Evolutionary conservation across 106 monocot genomes (phyloP).

Genomic region (Acanthochlamys bracteata): DNA sequence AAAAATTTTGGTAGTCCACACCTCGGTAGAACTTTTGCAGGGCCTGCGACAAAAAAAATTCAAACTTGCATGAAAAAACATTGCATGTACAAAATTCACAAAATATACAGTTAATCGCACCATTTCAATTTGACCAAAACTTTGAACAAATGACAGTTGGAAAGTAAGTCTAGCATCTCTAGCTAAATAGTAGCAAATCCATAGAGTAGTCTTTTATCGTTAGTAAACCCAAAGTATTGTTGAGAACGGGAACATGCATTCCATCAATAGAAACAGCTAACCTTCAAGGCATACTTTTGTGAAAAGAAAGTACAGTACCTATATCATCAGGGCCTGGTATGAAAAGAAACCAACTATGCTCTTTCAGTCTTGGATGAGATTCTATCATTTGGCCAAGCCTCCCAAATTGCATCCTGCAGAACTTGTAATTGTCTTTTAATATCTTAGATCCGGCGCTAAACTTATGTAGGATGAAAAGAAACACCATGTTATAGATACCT

Average conservation of each 20-base stretch:
- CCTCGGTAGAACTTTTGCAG: conserved; percentile 84
- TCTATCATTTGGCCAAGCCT: conserved; percentile 90
- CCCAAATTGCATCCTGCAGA: conserved; percentile 58
- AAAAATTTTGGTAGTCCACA: conserved; percentile 79
- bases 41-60: conserved; percentile 40
- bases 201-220: too few species aligned
- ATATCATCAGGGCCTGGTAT: conserved; percentile 94
- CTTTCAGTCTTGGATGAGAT: conserved; percentile 57
- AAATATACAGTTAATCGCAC: too few species aligned
- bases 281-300: too few species aligned
- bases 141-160: too few species aligned
- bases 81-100: too few species aligned
- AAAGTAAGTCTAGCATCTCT: too few species aligned
- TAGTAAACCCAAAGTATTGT: too few species aligned
- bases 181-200: too few species aligned
- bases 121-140: too few species aligned
- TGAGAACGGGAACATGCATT: too few species aligned
- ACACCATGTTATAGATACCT: conserved; percentile 23
- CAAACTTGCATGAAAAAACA: too few species aligned
- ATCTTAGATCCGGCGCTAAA: neutral
- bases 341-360: conserved; percentile 84
- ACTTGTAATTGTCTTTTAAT: neutral
- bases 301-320: conserved; percentile 27
- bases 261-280: neutral
- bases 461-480: neutral